Percentiles rank a stretch among this genome's conserved stretches.
Evolutionary conservation across 345 rosid species (phyloP).

Genomic region (Boechera divaricarpa): DNA sequence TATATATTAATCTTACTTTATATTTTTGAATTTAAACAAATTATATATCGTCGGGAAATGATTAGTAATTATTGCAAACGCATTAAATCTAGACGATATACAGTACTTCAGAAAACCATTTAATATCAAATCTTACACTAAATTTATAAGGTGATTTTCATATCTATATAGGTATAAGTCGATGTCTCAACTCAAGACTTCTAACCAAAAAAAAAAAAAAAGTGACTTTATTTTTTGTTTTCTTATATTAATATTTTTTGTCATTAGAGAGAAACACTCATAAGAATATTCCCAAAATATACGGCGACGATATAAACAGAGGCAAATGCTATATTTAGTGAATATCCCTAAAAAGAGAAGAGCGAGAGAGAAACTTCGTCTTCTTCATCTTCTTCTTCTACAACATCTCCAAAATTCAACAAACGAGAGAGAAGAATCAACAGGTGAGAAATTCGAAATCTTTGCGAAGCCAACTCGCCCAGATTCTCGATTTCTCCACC

Average conservation of each 20-base stretch:
- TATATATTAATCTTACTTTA: not conserved
- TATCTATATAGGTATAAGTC: slow-evolving; percentile 12
- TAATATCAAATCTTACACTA: not conserved
- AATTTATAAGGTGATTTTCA: not conserved
- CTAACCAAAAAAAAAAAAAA: not conserved
- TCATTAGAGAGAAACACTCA: not conserved
- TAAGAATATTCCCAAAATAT: slow-evolving; percentile 41
- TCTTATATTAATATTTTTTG: not conserved
- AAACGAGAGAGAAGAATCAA: slow-evolving; percentile 22
- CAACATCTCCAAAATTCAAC: slow-evolving; percentile 8
- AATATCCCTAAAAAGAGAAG: slow-evolving; percentile 26
- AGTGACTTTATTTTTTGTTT: not conserved
- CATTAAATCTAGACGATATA: not conserved
- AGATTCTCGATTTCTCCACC: slow-evolving; percentile 45
- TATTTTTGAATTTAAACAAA: not conserved
- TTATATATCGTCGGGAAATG: slow-evolving; percentile 23
- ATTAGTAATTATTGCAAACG: slow-evolving; percentile 30
- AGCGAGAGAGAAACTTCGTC: slow-evolving; percentile 27
- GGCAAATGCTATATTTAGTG: slow-evolving; percentile 37
- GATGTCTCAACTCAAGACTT: not conserved
- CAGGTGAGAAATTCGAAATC: slow-evolving; percentile 36
- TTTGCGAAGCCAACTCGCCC: slow-evolving; percentile 44
- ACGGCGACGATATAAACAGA: slow-evolving; percentile 36
- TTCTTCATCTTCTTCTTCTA: slow-evolving; percentile 11
- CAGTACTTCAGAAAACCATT: not conserved